Evolutionary conservation across 2,329 filamentous ascomycete species (phyloP).

Genomic region (Zymoseptoria tritici): DNA sequence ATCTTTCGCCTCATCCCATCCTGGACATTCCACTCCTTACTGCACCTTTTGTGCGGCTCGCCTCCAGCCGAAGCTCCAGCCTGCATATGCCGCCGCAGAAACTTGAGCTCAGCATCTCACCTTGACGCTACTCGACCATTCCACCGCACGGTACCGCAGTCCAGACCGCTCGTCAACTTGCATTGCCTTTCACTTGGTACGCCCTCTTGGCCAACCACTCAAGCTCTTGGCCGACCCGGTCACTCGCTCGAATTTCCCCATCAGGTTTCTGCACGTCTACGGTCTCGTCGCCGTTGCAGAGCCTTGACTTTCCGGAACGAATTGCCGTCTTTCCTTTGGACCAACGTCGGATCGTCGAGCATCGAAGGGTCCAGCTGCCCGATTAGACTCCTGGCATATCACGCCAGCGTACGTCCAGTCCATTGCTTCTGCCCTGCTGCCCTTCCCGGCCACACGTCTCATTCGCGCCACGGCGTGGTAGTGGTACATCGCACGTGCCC

Average conservation of each 20-base stretch:
- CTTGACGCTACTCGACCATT: neutral
- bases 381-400: neutral
- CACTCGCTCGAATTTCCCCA: constrained; percentile 17
- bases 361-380: neutral
- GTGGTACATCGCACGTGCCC: constrained; percentile 8
- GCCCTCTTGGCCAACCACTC: neutral
- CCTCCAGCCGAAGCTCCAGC: neutral
- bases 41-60: neutral
- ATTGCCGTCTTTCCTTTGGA: neutral
- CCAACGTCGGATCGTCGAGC: neutral
- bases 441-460: constrained; percentile 2
- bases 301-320: neutral
- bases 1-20: neutral
- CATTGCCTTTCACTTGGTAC: neutral
- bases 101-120: neutral
- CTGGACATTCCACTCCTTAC: neutral
- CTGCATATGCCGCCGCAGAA: neutral
- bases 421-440: constrained; percentile 11
- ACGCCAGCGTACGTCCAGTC: neutral
- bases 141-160: neutral
- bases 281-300: neutral
- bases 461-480: neutral
- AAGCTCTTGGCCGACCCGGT: neutral
- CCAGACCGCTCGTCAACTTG: neutral
- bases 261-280: constrained; percentile 11